These are phyloP conservation scores for Mycena pura DNA, from an alignment of 768 basidiomycete genomes.

Conservation along the genomic window DNA sequence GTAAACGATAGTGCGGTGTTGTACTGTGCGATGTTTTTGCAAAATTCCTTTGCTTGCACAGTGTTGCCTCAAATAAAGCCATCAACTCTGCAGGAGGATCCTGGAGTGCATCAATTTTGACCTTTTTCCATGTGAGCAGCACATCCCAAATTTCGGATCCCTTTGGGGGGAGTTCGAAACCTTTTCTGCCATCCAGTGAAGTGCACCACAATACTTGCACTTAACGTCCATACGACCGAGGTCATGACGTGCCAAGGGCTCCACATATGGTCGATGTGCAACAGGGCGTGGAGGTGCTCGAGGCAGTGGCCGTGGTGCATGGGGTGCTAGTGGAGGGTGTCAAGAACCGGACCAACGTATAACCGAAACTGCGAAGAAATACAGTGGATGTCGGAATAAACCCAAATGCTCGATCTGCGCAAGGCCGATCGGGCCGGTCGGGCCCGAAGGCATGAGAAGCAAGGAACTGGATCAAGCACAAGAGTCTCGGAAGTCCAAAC, in stretches of 20 bases:
- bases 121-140: background rate
- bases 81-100: background rate
- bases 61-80: conserved; percentile 18
- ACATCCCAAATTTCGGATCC: background rate
- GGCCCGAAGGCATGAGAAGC: too few species aligned
- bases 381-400: too few species aligned
- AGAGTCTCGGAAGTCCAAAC: too few species aligned
- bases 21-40: conserved; percentile 43
- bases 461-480: too few species aligned
- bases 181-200: background rate
- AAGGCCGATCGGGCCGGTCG: too few species aligned
- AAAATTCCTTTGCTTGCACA: conserved; percentile 30
- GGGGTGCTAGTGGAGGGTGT: too few species aligned
- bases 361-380: too few species aligned
- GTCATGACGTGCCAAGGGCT: background rate
- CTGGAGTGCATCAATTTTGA: background rate
- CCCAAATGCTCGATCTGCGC: too few species aligned
- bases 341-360: too few species aligned
- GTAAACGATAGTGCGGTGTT: conserved; percentile 49
- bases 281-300: too few species aligned
- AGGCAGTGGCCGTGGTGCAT: too few species aligned
- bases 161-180: background rate
- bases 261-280: background rate
- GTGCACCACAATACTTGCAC: background rate
- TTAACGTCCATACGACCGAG: background rate